These are phyloP conservation scores for Nymphaea colorata DNA, from an alignment of 164 flowering plant species.

Conservation along the genomic window DNA sequence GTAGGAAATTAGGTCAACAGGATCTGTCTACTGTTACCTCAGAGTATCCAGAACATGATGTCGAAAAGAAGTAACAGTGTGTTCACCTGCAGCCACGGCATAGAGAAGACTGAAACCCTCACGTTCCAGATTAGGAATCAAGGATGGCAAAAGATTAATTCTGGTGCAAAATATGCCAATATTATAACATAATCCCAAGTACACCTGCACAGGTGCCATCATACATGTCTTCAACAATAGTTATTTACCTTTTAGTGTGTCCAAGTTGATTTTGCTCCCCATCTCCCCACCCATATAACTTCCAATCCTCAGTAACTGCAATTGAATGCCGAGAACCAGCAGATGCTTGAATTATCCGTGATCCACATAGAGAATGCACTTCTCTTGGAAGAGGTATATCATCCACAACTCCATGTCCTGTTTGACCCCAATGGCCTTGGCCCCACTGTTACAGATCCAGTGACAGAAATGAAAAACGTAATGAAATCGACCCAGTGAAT, in stretches of 20 bases:
- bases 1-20: too few relatives aligned
- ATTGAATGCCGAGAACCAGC: not conserved
- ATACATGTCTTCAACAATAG: not conserved
- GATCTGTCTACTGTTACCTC: not conserved
- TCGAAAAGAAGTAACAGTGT: not conserved
- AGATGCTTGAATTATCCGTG: conserved; percentile 1
- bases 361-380: not conserved
- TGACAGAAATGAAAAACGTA: too few relatives aligned
- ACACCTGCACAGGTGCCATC: too few relatives aligned
- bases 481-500: too few relatives aligned
- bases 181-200: too few relatives aligned
- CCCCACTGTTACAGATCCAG: conserved; percentile 4
- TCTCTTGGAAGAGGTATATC: not conserved
- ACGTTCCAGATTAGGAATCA: not conserved
- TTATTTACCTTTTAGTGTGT: not conserved
- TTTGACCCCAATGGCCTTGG: conserved; percentile 2
- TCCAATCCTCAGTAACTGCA: not conserved
- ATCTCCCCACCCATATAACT: conserved; percentile 2
- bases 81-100: not conserved
- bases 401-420: conserved; percentile 1
- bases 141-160: not conserved
- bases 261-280: conserved; percentile 3
- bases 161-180: not conserved
- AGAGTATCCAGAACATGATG: not conserved
- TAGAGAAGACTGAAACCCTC: not conserved